A percentile compares a stretch with the other conserved stretches of the same genome.
These are phyloP conservation scores for Pseudoscleropodium purum DNA, from an alignment of 225 moss, liverwort and hornwort genomes.

Conservation along the genomic window DNA sequence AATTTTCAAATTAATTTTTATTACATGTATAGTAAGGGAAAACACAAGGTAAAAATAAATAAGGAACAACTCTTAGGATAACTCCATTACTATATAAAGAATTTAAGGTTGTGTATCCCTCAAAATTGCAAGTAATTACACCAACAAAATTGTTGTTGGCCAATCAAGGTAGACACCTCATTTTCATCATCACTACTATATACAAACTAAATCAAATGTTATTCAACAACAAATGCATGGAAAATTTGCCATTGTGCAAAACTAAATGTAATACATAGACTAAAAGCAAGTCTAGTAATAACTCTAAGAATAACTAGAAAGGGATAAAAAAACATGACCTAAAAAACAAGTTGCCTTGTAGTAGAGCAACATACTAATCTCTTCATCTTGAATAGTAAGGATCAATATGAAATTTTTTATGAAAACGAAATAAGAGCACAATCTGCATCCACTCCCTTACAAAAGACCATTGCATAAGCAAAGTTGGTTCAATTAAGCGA, in stretches of 20 bases:
- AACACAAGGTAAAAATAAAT: not conserved
- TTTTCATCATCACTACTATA: not conserved
- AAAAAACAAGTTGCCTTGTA: not conserved
- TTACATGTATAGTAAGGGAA: not conserved
- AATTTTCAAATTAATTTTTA: not conserved
- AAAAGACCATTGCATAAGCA: not conserved
- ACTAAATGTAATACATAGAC: not conserved
- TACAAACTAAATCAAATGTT: not conserved
- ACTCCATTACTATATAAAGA: not conserved
- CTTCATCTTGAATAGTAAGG: not conserved
- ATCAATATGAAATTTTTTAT: not conserved
- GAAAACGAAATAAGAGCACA: fast-evolving
- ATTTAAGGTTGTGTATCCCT: no score
- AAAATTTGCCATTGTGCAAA: not conserved
- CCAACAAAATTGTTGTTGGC: not conserved
- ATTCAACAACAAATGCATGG: fast-evolving
- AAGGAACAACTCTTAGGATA: not conserved
- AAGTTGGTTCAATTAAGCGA: not conserved
- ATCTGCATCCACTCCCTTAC: fast-evolving
- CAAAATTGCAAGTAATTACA: not conserved
- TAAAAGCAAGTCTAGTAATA: not conserved
- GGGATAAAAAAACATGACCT: not conserved
- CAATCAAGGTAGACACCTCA: not conserved
- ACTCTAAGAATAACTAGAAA: not conserved
- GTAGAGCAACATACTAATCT: fast-evolving